Base-by-base conservation (phyloP, 2,329 filamentous ascomycete genomes). In the Fusarium dimerum region DNA sequence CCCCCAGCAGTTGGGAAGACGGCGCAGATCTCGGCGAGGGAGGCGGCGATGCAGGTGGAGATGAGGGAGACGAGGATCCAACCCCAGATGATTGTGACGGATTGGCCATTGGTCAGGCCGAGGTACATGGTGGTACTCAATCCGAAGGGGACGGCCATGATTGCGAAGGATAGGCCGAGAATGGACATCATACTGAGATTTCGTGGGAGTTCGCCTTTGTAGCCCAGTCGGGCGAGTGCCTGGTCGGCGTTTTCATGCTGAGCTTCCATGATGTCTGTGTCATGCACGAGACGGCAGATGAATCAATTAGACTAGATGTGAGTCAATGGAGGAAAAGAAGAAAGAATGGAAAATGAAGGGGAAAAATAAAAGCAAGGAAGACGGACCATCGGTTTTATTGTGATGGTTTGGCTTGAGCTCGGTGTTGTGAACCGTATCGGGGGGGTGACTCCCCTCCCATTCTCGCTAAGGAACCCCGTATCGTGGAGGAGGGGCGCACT, bases 11-110 rank as follows among this genome's bases (percentile, higher is more conserved):
- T 80, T 0, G 77, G 78, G 60, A 82, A 89, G n/a, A 85, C 84
- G 6, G 84, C 86, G 52, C 88, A 78, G 63, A 89, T 91, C 68
- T 91, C 88, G 54, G 87, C 87, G 40, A 91, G 77, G 15, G 85
- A 89, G 12, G 85, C 81, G 26, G 87, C 86, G 55, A 90, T 80
- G 65, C 85, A 89, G 43, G 90, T 66, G 58, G 89, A 90, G 73
- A 88, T 90, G 55, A 89, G 66, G 43, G 85, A 83, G 30, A 84
- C 82, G 16, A 83, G 76, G 32, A 72, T 50, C 71, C 87, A 76
- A 20, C 89, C 89, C 86, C 87, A 93, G 54, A 92, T 80, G 39
- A 92, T 83, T 54, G 85, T 82, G n/a, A 83, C 85, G 34, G 86
- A 81, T 2, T 89, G 88, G 47, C 89, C 89, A 48, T 84, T 87